Percentiles rank a stretch among this genome's conserved stretches.
Conservation (phyloP, 2,329 filamentous ascomycete species). For the Coleophoma cylindrospora region DNA sequence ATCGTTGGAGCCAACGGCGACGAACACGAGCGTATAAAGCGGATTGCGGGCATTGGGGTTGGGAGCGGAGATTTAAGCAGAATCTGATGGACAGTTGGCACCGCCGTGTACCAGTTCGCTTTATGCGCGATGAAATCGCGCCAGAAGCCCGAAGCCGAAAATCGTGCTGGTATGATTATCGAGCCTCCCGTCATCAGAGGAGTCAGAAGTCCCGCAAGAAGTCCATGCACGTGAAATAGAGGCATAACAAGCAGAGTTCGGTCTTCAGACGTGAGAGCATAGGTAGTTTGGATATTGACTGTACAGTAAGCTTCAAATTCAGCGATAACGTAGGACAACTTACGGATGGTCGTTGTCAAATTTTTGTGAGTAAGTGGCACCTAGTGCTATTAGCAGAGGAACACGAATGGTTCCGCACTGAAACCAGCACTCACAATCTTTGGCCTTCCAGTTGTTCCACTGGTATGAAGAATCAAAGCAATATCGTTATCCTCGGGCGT, state of each 20-base stretch:
- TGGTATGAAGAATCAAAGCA: conserved; percentile 78
- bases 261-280: conserved; percentile 64
- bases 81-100: conserved; percentile 91
- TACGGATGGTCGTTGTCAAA: conserved; percentile 71
- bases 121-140: conserved; percentile 65
- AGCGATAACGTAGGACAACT: no score
- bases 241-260: conserved; percentile 90
- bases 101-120: conserved; percentile 89
- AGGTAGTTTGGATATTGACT: conserved; percentile 70
- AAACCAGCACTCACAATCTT: conserved; percentile 55
- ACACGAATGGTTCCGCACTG: neutral
- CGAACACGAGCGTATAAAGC: conserved; percentile 85
- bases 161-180: conserved; percentile 71
- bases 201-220: conserved; percentile 76
- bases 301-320: no score
- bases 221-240: conserved; percentile 83
- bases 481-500: conserved; percentile 67
- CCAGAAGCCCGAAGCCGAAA: conserved; percentile 84
- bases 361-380: conserved; percentile 73
- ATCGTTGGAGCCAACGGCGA: conserved; percentile 80
- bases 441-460: conserved; percentile 77
- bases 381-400: neutral
- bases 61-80: conserved; percentile 70
- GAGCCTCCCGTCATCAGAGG: conserved; percentile 73
- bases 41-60: conserved; percentile 63